phyloP scores from a whole-genome alignment of 2,329 filamentous ascomycete genomes.

The Cladosporium velox region DNA sequence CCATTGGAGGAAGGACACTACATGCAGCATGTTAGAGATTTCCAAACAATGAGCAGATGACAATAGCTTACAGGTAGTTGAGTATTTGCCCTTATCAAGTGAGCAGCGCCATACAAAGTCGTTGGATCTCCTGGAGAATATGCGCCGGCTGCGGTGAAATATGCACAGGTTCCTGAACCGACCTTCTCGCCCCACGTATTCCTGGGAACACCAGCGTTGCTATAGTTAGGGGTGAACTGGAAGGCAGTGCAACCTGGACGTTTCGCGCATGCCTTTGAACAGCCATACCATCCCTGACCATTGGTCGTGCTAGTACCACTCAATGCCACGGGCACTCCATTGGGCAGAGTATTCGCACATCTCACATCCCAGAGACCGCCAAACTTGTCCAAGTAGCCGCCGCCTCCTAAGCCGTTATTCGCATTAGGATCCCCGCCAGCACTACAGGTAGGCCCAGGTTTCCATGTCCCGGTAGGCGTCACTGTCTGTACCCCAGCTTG shows the following conservation, averaged over 20 bases:
- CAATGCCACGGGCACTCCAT: neutral
- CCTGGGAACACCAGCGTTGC: neutral
- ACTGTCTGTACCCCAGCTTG: neutral
- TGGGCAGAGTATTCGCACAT: constrained; percentile 21
- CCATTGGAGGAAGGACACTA: neutral
- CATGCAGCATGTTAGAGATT: neutral
- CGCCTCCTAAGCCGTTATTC: constrained; percentile 21
- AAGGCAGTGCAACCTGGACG: neutral
- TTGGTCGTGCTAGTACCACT: neutral
- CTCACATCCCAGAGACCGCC: constrained; percentile 24
- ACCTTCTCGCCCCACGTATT: neutral
- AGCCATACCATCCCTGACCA: constrained; percentile 1
- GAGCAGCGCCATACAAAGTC: neutral
- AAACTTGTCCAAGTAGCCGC: constrained; percentile 24
- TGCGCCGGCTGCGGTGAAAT: neutral
- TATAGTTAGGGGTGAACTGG: neutral
- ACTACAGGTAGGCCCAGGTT: neutral
- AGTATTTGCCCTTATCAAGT: neutral
- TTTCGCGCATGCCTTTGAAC: neutral
- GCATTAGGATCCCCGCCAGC: neutral
- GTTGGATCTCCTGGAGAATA: neutral
- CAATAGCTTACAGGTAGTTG: neutral
- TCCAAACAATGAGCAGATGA: too few relatives aligned
- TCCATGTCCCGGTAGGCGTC: neutral
- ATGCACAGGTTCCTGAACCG: neutral